Base-by-base conservation (phyloP, 768 basidiomycete species). In the Rhodotorula taiwanensis region DNA sequence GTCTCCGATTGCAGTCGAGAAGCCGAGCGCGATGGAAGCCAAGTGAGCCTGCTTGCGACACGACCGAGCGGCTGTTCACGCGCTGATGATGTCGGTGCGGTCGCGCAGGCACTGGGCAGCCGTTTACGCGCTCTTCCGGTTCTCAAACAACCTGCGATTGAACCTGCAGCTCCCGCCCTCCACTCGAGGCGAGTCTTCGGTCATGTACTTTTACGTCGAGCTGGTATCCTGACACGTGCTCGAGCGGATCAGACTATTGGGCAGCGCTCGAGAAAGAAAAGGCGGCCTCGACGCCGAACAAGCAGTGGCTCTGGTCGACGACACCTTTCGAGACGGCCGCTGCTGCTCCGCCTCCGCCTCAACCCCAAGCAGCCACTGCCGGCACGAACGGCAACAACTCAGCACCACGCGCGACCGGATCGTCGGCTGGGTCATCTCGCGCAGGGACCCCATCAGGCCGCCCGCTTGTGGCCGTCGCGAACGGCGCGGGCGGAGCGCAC, bases 151-250 rank as follows among this genome's bases (percentile, higher is more conserved):
- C 53, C 66, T 72, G 5, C 63, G 62, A 4, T 59, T 89, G 21
- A 83, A 88, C 71, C 81, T 79, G 60, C 82, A 86, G 53, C 81
- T 95, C 20, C 93, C 93, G 21, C 84, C 87, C 4, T 84, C 85
- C 13, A 88, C 90, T 41, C 81, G 88, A 49, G 87, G 90, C 25
- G 27, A 25, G 39, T 63, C 31, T 10, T 52, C 1, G 20, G 3
- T 31, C 16, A 6, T 16, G 6, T 21, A 3, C 18, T n/a, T 30
- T 11, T 5, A 27, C 27, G 27, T 30, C 16, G 2, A 3, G 25
- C 5, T 34, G 5, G 33, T 4, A 18, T 67, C 31, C 52, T 36
- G 23, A 42, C 21, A 20, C 21, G n/a, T n/a, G 23, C 23, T 2
- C 45, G 45, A 6, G 21, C 6, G n/a, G 2, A 13, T 1, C 52